These are phyloP conservation scores for Cicer chorassanicum DNA, from an alignment of 306 rosid genomes.

Conservation along the genomic window DNA sequence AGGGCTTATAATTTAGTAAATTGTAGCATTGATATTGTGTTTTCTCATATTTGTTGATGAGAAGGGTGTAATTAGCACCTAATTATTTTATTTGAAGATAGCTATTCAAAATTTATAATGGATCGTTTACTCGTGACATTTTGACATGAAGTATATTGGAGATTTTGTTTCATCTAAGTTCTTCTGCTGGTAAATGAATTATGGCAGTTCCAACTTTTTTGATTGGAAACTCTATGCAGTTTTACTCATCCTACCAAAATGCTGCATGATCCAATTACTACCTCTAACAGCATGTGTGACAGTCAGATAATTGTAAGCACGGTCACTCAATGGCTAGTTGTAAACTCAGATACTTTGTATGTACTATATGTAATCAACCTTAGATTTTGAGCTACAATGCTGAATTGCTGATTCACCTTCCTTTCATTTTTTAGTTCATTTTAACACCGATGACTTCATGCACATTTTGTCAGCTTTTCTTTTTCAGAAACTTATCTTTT, in stretches of 20 bases:
- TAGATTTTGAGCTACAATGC: neutral
- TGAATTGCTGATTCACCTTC: constrained; percentile 8
- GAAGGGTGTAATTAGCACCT: constrained; percentile 16
- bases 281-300: neutral
- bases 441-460: constrained; percentile 3
- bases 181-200: constrained; percentile 13
- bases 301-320: neutral
- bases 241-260: neutral
- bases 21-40: constrained; percentile 42
- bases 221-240: neutral
- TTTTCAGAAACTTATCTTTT: constrained; percentile 34
- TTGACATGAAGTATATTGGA: constrained; percentile 24
- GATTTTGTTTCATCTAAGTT: constrained; percentile 1
- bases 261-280: constrained; percentile 25
- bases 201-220: constrained; percentile 4
- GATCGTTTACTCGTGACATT: constrained; percentile 17
- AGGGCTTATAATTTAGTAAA: constrained; percentile 50
- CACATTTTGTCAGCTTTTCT: constrained; percentile 17
- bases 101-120: constrained; percentile 1
- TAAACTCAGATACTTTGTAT: neutral
- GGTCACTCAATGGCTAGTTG: constrained; percentile 1
- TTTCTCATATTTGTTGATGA: constrained; percentile 39
- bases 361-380: constrained; percentile 8
- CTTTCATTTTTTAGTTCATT: neutral
- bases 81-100: constrained; percentile 31